These are phyloP conservation scores for Beauveria medogensis DNA, from an alignment of 2,329 filamentous ascomycete genomes.

Conservation along the genomic window DNA sequence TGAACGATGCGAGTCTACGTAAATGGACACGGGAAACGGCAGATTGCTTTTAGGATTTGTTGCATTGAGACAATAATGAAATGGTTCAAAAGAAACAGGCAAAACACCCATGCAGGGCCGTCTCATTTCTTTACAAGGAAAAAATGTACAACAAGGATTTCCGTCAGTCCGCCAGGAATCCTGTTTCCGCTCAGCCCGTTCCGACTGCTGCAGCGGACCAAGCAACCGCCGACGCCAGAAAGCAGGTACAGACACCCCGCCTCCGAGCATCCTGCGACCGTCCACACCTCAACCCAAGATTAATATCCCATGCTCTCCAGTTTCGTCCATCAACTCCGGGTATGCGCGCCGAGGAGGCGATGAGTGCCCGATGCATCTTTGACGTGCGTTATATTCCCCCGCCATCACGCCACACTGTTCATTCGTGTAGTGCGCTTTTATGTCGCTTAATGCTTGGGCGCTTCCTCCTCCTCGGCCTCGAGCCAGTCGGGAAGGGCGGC, in stretches of 20 bases:
- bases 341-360: too few species aligned
- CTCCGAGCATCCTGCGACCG: background rate
- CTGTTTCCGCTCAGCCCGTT: conserved; percentile 4
- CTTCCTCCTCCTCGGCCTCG: conserved; percentile 66
- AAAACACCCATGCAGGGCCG: conserved; percentile 8
- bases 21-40: background rate
- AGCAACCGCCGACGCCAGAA: background rate
- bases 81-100: conserved; percentile 1
- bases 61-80: conserved; percentile 7
- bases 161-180: background rate
- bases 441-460: conserved; percentile 38
- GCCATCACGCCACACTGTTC: background rate
- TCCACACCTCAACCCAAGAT: conserved; percentile 9
- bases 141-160: conserved; percentile 14
- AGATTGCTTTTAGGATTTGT: background rate
- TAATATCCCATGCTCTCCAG: conserved; percentile 8
- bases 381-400: background rate
- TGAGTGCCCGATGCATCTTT: too few species aligned
- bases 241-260: background rate
- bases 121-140: conserved; percentile 12
- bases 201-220: background rate
- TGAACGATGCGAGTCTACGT: background rate
- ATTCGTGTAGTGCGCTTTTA: background rate
- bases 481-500: conserved; percentile 66
- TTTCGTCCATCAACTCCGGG: conserved; percentile 10